Evolutionary conservation across 768 basidiomycete species (phyloP), one percentile per base, ranked within the genome.

Genomic region (Tricholoma terreum): DNA sequence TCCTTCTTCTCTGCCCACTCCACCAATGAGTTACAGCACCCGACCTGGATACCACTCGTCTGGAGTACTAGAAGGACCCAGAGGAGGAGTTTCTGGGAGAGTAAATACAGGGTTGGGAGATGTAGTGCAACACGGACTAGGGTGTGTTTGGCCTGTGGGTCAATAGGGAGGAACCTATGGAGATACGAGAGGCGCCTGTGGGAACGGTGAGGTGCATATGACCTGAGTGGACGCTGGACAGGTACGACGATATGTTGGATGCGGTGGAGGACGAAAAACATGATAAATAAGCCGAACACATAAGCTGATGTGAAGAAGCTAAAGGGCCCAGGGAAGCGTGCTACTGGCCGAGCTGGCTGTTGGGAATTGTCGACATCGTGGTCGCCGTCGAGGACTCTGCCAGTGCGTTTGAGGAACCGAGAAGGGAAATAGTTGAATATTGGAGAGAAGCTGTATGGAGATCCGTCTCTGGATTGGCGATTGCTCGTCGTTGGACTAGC

Each of bases 231-330:
- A 22, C 81, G 81, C 8, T 34, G 86, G 81, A 11, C 43, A 15
- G 90, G 90, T 0, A 89, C 83, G 45, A 90, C 84, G 42, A 89
- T 82, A 67, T 91, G 85, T 63, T 90, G 90, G 57, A 92, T 87
- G 27, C 90, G 81, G 62, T 91, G 87, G 57, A 90, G 70, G 27
- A 91, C 65, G 49, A 92, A 71, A 11, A 83, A 89, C 83, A 89
- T 83, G 31, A 84, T 61, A 60, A 90, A 69, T 49, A 91, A 69
- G 0, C 84, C 87, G 35, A 87, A 59, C 61, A 87, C 82, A 67
- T 92, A 92, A 1, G 85, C 81, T 14, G 88, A 90, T 0, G 85
- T 86, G 55, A 89, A 75, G 74, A 92, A 91, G 0, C 79, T 84
- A 80, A 83, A 87, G 0, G 85, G 86, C 0, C 27, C 46, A n/a